Conservation (phyloP, 1,139 yeast species). For the Candida albicans region DNA sequence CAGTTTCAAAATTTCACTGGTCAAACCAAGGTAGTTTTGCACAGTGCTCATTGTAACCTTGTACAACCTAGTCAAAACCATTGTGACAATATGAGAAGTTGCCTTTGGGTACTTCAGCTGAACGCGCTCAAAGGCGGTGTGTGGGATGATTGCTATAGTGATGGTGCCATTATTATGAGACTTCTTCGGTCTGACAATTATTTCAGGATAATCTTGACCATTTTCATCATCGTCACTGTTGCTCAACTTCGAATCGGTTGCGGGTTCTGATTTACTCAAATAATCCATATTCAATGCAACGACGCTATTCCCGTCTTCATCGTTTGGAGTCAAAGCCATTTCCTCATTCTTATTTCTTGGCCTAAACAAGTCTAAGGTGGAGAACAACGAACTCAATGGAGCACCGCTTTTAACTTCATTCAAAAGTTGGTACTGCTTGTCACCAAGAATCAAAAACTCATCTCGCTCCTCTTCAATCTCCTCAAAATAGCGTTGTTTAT, state of each 20-base stretch:
- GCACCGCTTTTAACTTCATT: constrained; percentile 86
- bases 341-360: constrained; percentile 11
- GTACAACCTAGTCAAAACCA: constrained; percentile 82
- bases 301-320: constrained; percentile 7
- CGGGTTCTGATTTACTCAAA: constrained; percentile 3
- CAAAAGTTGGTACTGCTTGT: constrained; percentile 63
- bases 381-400: constrained; percentile 80
- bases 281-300: constrained; percentile 12
- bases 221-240: not conserved
- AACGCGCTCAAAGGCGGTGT: constrained; percentile 73
- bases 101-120: constrained; percentile 81
- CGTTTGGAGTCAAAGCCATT: constrained; percentile 9
- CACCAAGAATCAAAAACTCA: constrained; percentile 46
- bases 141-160: constrained; percentile 90
- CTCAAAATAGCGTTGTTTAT: not conserved
- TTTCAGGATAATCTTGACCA: constrained; percentile 12
- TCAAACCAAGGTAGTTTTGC: constrained; percentile 80
- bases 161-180: constrained; percentile 7
- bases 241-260: not conserved
- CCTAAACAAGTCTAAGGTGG: constrained; percentile 65
- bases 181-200: constrained; percentile 14
- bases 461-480: constrained; percentile 32
- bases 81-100: constrained; percentile 90
- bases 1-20: constrained; percentile 76
- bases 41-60: constrained; percentile 91